Evolutionary conservation across 2,329 filamentous ascomycete genomes (phyloP).

Genomic region (Raffaelea deltoideospora): DNA sequence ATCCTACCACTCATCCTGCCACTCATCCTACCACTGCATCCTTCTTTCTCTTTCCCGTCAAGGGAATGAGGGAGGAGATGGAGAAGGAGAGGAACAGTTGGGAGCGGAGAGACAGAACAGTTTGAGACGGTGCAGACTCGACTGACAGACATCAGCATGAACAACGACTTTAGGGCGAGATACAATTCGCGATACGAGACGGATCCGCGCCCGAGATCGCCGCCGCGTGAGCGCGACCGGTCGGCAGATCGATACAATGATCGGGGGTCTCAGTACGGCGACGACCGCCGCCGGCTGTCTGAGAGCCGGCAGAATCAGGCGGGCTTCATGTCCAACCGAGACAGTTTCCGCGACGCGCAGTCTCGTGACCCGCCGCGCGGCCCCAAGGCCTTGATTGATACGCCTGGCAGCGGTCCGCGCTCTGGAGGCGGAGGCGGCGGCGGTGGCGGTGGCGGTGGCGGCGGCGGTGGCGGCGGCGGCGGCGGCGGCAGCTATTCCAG

Average conservation of each 20-base stretch:
- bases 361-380: constrained; percentile 63
- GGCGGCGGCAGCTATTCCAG: constrained; percentile 37
- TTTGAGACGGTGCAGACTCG: constrained; percentile 5
- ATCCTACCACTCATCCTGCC: too few species aligned
- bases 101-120: too few species aligned
- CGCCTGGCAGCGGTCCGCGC: constrained; percentile 47
- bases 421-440: constrained; percentile 45
- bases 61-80: too few species aligned
- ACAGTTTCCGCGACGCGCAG: constrained; percentile 38
- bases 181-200: constrained; percentile 47
- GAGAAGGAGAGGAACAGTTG: too few species aligned
- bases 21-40: neutral
- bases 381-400: constrained; percentile 67
- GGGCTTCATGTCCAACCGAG: constrained; percentile 45
- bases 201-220: constrained; percentile 48
- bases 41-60: neutral
- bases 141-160: too few species aligned
- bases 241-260: constrained; percentile 51
- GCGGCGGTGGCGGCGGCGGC: constrained; percentile 44
- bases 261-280: constrained; percentile 36
- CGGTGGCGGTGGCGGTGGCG: constrained; percentile 46
- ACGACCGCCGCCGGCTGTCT: constrained; percentile 57
- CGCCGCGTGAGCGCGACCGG: constrained; percentile 49
- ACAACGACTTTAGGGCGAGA: too few species aligned
- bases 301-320: constrained; percentile 41